Base-by-base conservation (phyloP, 1,284 basidiomycete genomes). In the Ceratobasidium sp. region DNA sequence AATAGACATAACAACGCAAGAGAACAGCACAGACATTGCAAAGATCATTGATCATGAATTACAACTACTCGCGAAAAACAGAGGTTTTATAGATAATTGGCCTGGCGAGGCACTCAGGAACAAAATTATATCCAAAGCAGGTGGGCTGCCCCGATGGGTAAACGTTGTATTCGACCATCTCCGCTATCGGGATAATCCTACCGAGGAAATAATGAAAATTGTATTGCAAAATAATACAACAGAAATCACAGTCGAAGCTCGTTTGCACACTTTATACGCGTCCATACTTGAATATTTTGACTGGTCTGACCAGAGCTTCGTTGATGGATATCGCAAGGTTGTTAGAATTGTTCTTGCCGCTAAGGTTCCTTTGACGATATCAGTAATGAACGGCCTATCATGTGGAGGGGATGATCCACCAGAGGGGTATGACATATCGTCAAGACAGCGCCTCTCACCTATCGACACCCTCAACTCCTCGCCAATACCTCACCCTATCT, bases 101-200 rank as follows among this genome's bases (percentile, higher is more conserved):
- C 77, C 74, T 39, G 72, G 21, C 12, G 50, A 50, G n/a, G 26
- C 46, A 10, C 62, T 74, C 5, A 26, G 48, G 30, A 53, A 43
- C 5, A 34, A 74, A 12, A 70, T 77, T 30, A 36, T 45, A 1
- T 16, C 34, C 18, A 72, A 69, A 45, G 73, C 77, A 12, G 77
- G 72, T 23, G 78, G 78, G 12, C 67, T 78, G 12, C 77, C 78
- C 72, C 72, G 77, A 23, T 78, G 78, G 78, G 76, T 76, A 32
- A 75, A 73, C 1, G 76, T 76, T 4, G 72, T 76, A 2, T 75
- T 57, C 39, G 72, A 76, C n/a, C 76, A 76, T 55, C 61, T 79
- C 1, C n/a, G 26, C 12, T n/a, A 16, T n/a, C 46, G 72, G 9
- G 26, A 52, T 8, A 21, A 72, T 52, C 77, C 76, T 10, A 72